A percentile compares a stretch with the other conserved stretches of the same genome.
Evolutionary conservation across 2,329 filamentous ascomycete species (phyloP).

Genomic region (Cytospora paraplurivora): DNA sequence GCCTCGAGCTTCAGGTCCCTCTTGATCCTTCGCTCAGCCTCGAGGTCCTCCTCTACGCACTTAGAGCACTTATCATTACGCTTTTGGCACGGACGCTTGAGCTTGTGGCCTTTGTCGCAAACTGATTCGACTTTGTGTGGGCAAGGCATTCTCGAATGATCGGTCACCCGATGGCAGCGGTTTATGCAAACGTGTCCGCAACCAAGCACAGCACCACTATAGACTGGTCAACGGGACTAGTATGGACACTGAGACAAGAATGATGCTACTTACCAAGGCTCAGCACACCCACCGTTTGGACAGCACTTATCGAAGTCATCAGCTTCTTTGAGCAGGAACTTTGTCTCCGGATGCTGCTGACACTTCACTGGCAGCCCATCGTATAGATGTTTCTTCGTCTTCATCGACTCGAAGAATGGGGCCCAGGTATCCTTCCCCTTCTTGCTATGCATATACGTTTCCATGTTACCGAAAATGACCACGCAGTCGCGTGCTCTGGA

Average conservation of each 20-base stretch:
- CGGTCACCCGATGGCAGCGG: constrained; percentile 62
- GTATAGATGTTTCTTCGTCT: constrained; percentile 52
- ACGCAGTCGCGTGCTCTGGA: constrained; percentile 66
- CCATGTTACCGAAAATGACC: constrained; percentile 70
- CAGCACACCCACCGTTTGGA: constrained; percentile 70
- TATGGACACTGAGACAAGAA: background rate
- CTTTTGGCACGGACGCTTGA: constrained; percentile 49
- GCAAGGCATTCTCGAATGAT: constrained; percentile 56
- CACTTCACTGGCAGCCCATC: constrained; percentile 64
- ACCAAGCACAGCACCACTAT: constrained; percentile 50
- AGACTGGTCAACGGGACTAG: background rate
- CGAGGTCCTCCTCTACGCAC: constrained; percentile 55
- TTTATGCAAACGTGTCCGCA: constrained; percentile 64
- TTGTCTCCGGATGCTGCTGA: constrained; percentile 57
- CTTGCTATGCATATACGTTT: constrained; percentile 63
- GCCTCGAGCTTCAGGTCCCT: constrained; percentile 55
- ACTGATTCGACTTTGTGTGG: constrained; percentile 40
- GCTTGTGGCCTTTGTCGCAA: constrained; percentile 56
- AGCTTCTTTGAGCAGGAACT: constrained; percentile 47
- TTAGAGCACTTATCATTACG: constrained; percentile 45
- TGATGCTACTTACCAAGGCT: constrained; percentile 57
- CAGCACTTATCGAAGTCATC: constrained; percentile 63
- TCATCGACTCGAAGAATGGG: constrained; percentile 59
- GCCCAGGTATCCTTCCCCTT: constrained; percentile 62
- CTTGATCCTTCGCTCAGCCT: constrained; percentile 44